Evolutionary conservation across 2,329 filamentous ascomycete genomes (phyloP).

Genomic region (Xylariales sp.): DNA sequence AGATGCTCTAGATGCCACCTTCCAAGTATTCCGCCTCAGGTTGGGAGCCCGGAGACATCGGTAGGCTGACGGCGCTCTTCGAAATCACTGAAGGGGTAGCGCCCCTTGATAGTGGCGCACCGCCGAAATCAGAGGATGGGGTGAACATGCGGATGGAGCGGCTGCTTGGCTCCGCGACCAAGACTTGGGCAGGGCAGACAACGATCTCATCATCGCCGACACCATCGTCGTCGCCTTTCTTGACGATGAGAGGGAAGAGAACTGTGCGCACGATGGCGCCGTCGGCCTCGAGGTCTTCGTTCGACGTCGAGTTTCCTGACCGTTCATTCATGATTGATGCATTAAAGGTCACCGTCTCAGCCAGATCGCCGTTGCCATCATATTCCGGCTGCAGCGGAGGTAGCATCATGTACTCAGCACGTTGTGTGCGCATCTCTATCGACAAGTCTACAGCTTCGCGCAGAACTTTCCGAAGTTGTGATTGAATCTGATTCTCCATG

Average conservation of each 20-base stretch:
- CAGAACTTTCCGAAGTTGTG: constrained; percentile 83
- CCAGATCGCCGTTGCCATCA: constrained; percentile 85
- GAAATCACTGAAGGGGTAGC: constrained; percentile 18
- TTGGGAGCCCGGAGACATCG: constrained; percentile 7
- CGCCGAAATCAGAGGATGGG: constrained; percentile 49
- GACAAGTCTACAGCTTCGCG: constrained; percentile 83
- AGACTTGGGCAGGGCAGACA: constrained; percentile 89
- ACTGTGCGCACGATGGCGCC: constrained; percentile 82
- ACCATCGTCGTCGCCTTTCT: constrained; percentile 86
- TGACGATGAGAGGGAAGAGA: constrained; percentile 92
- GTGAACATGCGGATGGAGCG: constrained; percentile 34
- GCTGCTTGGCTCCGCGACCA: constrained; percentile 58
- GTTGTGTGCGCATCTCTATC: constrained; percentile 95
- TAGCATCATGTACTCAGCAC: constrained; percentile 97
- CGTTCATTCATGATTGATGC: constrained; percentile 92
- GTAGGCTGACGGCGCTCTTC: constrained; percentile 17
- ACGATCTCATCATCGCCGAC: constrained; percentile 91
- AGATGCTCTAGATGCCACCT: constrained; percentile 1
- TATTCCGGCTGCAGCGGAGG: constrained; percentile 93
- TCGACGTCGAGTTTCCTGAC: constrained; percentile 62
- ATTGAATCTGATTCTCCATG: constrained; percentile 73
- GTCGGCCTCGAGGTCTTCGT: constrained; percentile 74
- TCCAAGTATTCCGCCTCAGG: constrained; percentile 1
- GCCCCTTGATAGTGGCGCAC: constrained; percentile 31
- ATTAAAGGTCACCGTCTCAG: constrained; percentile 86